Base-by-base conservation (phyloP, 78 protist species). In the Neovahlkampfia damariscottae region DNA sequence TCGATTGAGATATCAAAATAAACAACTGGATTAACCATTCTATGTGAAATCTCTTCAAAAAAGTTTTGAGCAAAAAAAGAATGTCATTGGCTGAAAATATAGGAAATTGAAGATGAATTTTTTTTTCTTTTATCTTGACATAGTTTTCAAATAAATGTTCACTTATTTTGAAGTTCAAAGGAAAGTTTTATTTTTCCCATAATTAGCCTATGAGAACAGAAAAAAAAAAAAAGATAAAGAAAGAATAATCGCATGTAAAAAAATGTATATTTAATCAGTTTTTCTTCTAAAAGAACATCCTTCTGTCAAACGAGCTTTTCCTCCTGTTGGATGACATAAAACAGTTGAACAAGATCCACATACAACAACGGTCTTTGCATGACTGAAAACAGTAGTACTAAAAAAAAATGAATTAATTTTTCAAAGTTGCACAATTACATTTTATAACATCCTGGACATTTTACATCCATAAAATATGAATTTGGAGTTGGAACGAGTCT, bases 301-400 rank as follows among this genome's bases (percentile, higher is more conserved):
- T 81, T 91, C 93, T 7, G 95, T 88, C 41, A 97, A 92, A 34
- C 88, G 87, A 30, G 98, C 96, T 85, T 85, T 86, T 62, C 99
- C 99, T 19, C 99, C 99, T 32, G 97, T 92, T 50, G 99, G 98
- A 79, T 88, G 96, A 92, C 97, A 92, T 62, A 97, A 85, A 67
- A 97, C 93, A 32, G 90, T 85, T 27, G 84, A 30, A 91, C 99
- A 97, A 39, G 80, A 41, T 69, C 89, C 84, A 90, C 99, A 97
- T 31, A 88, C 72, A 31, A 97, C 99, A 36, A 94, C 97, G 19
- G 92, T 89, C 78, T 85, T 86, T n/a, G 99, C 96, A 83, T 96
- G 96, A 66, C 72, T 58, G 80, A 77, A 87, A 27, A 83, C 82
- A 5, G 84, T 75, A 67, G 89, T 86, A 40, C 84, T 87, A 74